Evolutionary conservation across 345 rosid species (phyloP).

Genomic region (Ailanthus altissimus): DNA sequence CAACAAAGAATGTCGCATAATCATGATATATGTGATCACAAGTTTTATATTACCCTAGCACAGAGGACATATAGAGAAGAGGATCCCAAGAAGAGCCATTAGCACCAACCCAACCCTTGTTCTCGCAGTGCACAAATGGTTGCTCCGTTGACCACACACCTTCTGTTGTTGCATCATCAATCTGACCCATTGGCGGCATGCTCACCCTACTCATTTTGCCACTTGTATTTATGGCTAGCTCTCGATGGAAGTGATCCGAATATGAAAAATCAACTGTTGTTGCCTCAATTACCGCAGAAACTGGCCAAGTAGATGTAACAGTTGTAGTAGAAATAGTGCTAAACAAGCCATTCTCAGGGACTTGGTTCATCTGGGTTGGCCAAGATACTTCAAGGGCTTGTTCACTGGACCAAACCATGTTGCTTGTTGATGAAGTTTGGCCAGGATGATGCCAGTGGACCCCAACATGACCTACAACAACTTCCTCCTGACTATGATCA

Average conservation of each 20-base stretch:
- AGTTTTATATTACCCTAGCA: slow-evolving; percentile 29
- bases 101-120: slow-evolving; percentile 26
- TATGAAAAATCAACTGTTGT: slow-evolving; percentile 15
- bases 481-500: slow-evolving; percentile 23
- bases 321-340: neutral
- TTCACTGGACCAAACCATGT: slow-evolving; percentile 33
- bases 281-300: slow-evolving; percentile 14
- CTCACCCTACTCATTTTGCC: neutral
- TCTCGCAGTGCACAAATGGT: slow-evolving; percentile 35
- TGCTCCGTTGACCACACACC: slow-evolving; percentile 38
- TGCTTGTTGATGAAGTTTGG: slow-evolving; percentile 16
- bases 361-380: slow-evolving; percentile 34
- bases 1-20: slow-evolving; percentile 8
- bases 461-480: slow-evolving; percentile 16
- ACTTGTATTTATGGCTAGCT: slow-evolving; percentile 4
- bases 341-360: slow-evolving; percentile 21
- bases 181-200: slow-evolving; percentile 31
- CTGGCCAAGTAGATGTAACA: slow-evolving; percentile 29
- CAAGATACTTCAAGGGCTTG: slow-evolving; percentile 29
- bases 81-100: slow-evolving; percentile 44
- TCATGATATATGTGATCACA: neutral
- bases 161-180: slow-evolving; percentile 31
- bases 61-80: slow-evolving; percentile 38
- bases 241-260: slow-evolving; percentile 22
- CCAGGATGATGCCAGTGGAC: slow-evolving; percentile 29